These are phyloP conservation scores for Ceratobasidium papillatum DNA, from an alignment of 1,284 basidiomycete genomes.

Conservation along the genomic window DNA sequence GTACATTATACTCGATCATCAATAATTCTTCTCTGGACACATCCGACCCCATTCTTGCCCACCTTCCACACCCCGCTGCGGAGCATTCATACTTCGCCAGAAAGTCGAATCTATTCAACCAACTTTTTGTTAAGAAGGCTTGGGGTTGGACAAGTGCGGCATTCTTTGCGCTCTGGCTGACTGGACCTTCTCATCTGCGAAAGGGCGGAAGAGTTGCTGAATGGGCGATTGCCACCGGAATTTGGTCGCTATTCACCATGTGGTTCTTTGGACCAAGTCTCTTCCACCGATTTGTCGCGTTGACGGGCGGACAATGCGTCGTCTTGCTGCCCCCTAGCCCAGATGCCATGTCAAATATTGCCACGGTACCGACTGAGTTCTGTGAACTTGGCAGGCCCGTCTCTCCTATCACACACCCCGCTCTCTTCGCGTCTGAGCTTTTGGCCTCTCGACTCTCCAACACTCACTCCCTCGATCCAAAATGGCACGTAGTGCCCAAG, in stretches of 20 bases:
- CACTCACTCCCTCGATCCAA: constrained; percentile 36
- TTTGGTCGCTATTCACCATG: constrained; percentile 80
- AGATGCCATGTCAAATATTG: constrained; percentile 51
- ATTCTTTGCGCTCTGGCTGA: constrained; percentile 68
- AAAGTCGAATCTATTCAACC: constrained; percentile 85
- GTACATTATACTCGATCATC: constrained; percentile 62
- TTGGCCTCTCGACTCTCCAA: constrained; percentile 36
- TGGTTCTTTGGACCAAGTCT: constrained; percentile 95
- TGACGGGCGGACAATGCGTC: constrained; percentile 85
- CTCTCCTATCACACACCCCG: constrained; percentile 68
- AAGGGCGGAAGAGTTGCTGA: constrained; percentile 60
- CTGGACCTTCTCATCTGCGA: constrained; percentile 59
- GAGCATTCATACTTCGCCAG: constrained; percentile 79
- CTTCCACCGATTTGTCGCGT: constrained; percentile 75
- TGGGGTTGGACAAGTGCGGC: constrained; percentile 90
- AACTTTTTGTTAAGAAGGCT: constrained; percentile 86
- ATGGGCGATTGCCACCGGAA: constrained; percentile 69
- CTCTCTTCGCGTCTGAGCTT: constrained; percentile 62
- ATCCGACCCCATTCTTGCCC: constrained; percentile 71
- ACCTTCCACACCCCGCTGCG: constrained; percentile 71
- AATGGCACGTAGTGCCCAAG: constrained; percentile 47
- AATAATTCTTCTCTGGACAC: constrained; percentile 70
- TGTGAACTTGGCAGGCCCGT: constrained; percentile 65
- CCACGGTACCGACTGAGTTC: constrained; percentile 66
- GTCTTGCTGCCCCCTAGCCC: constrained; percentile 61